Percentiles rank a stretch among this genome's conserved stretches.
phyloP scores from a whole-genome alignment of 495 filamentous ascomycete species.

The Talaromyces liani region DNA sequence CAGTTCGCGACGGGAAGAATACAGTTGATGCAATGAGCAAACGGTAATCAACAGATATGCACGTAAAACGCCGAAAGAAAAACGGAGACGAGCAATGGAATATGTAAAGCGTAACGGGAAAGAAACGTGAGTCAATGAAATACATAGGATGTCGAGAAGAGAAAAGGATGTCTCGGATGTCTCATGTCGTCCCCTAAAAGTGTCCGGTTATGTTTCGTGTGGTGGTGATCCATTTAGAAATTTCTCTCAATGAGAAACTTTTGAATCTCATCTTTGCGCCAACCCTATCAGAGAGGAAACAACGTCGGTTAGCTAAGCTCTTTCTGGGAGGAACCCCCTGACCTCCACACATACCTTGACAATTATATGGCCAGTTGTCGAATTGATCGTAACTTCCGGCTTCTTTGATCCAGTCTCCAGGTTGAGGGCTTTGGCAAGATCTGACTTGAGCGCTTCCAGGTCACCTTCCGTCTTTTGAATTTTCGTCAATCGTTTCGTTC shows the following conservation, averaged over 20 bases:
- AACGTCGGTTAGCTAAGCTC: background rate
- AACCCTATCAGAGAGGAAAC: slow-evolving; percentile 26
- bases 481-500: slow-evolving; percentile 66
- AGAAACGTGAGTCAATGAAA: slow-evolving; percentile 7
- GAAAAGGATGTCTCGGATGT: background rate
- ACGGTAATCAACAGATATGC: slow-evolving; percentile 3
- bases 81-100: slow-evolving; percentile 10
- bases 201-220: background rate
- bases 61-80: slow-evolving; percentile 5
- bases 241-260: slow-evolving; percentile 40
- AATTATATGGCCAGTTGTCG: slow-evolving; percentile 54
- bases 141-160: slow-evolving; percentile 10
- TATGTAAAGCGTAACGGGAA: slow-evolving; percentile 10
- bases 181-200: background rate
- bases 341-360: slow-evolving; percentile 45
- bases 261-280: slow-evolving; percentile 43
- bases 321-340: background rate
- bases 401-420: slow-evolving; percentile 35
- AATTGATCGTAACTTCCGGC: slow-evolving; percentile 47
- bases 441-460: slow-evolving; percentile 41
- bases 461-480: slow-evolving; percentile 77
- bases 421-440: slow-evolving; percentile 40
- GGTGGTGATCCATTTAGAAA: slow-evolving; percentile 24
- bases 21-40: background rate
- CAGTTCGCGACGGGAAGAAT: background rate